Percentiles rank a stretch among this genome's conserved stretches.
Conservation (phyloP, 1,139 yeast genomes). For the Blastobotrys malaysiensis region DNA sequence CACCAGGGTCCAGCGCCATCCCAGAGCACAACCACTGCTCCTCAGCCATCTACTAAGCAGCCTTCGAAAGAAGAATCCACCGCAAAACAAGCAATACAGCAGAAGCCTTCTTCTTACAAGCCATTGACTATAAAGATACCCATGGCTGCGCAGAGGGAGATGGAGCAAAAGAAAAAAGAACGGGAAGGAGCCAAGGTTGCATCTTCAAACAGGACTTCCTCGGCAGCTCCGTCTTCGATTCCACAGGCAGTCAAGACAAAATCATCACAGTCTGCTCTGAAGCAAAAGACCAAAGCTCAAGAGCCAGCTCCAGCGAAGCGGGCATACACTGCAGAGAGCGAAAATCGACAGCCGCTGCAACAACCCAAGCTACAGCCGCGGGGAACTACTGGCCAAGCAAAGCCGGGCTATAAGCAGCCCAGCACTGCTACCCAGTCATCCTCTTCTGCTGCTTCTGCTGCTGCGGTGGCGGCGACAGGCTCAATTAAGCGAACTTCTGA, state of each 20-base stretch:
- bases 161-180: conserved; percentile 6
- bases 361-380: neutral
- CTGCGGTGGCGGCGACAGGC: too few species aligned
- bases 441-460: too few species aligned
- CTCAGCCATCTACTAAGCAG: conserved; percentile 1
- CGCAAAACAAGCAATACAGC: conserved; percentile 1
- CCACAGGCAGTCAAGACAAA: conserved; percentile 2
- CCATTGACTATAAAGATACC: conserved; percentile 13
- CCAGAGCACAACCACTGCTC: neutral
- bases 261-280: neutral
- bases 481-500: conserved; percentile 15
- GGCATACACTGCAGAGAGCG: neutral
- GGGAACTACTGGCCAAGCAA: neutral
- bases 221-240: conserved; percentile 3
- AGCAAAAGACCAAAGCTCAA: conserved; percentile 1
- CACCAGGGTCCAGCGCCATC: neutral
- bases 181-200: neutral
- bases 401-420: neutral
- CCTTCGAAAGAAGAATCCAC: conserved; percentile 1
- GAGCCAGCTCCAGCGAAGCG: neutral
- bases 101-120: conserved; percentile 1
- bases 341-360: neutral
- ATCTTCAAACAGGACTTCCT: conserved; percentile 7
- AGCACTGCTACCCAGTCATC: neutral
- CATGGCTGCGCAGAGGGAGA: conserved; percentile 11